Conservation (phyloP, 345 rosid species). For the Dimocarpus longan region DNA sequence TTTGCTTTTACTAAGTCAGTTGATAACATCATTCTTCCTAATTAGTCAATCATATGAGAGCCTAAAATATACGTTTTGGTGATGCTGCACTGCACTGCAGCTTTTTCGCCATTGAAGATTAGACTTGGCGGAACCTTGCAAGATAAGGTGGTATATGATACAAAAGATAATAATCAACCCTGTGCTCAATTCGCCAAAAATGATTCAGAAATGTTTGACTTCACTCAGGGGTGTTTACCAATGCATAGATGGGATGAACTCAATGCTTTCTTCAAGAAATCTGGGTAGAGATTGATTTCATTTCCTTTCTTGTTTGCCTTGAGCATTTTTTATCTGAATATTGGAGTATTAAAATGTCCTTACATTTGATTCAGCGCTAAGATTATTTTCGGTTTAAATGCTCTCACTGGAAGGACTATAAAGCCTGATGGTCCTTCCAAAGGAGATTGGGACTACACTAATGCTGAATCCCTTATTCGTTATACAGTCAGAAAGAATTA, state of each 20-base stretch:
- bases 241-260: conserved; percentile 76
- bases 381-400: conserved; percentile 78
- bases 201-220: conserved; percentile 51
- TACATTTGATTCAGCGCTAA: conserved; percentile 51
- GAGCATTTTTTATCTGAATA: neutral
- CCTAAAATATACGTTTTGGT: conserved; percentile 7
- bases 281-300: conserved; percentile 40
- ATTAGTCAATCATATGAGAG: neutral
- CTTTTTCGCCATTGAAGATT: conserved; percentile 71
- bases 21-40: neutral
- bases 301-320: neutral
- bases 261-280: conserved; percentile 54
- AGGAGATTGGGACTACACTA: conserved; percentile 75
- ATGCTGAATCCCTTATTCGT: conserved; percentile 70
- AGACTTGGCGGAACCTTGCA: conserved; percentile 75
- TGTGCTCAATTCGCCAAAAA: conserved; percentile 48
- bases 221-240: conserved; percentile 64
- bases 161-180: conserved; percentile 34
- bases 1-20: neutral
- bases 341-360: neutral
- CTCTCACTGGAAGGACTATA: conserved; percentile 57
- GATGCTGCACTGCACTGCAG: conserved; percentile 30
- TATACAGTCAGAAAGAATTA: conserved; percentile 55
- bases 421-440: conserved; percentile 40
- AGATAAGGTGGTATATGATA: conserved; percentile 57